Base-by-base conservation (phyloP, 345 rosid species). In the Mangifera indica region DNA sequence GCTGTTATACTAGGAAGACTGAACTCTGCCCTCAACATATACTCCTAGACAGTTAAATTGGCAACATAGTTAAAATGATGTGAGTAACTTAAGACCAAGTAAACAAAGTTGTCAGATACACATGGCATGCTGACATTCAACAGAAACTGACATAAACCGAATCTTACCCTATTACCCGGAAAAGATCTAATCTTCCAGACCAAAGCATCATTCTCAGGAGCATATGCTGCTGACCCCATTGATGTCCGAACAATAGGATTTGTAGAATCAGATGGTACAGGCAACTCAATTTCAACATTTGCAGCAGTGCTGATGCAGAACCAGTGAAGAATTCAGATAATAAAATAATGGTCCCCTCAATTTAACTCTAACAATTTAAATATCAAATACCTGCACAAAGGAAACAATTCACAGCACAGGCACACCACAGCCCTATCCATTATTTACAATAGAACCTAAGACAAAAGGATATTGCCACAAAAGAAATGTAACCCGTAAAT, bases 141-240 rank as follows among this genome's bases (percentile, higher is more conserved):
- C 34, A 37, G 8, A 34, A 17, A 37, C 9, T 40, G 24, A 46
- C 13, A 18, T 37, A 67, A 37, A 74, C 51, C 15, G 49, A 42
- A 60, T 58, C 66, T 45, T 78, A 86, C 94, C 87, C 84, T 87
- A 78, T 81, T 83, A 67, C 94, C 92, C 8, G 92, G 87, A 71
- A 89, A 89, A 63, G 92, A 89, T 77, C 81, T 87, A 60, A 89
- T 86, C 82, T 87, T 89, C 96, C 96, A 90, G 73, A 90, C 80
- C 69, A 90, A 72, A 66, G 92, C 89, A 80, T 90, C 92, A 67
- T 82, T 85, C 78, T 90, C 96, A 18, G 95, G 96, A 69, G 92
- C 92, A 81, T 88, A 90, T 67, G 87, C 24, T 12, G 92, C 96
- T 75, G 96, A 85, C 9, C 95, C 96, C 75, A 88, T 84, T 68